Evolutionary conservation across 2,329 filamentous ascomycete genomes (phyloP), one percentile per base, ranked within the genome.

Genomic region (Triangularia setosa): DNA sequence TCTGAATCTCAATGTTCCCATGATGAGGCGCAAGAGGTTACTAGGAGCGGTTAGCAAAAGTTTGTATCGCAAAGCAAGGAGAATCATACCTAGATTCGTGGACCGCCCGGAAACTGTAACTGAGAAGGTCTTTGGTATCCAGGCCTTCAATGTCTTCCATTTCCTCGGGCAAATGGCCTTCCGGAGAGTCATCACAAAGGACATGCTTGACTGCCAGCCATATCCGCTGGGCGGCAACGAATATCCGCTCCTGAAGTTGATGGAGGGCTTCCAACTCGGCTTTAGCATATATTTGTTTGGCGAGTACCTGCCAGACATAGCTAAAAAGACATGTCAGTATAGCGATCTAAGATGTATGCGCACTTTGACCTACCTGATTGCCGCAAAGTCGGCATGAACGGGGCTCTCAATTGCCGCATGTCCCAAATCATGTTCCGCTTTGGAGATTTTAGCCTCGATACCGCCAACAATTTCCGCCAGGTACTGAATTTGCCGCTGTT

Each of bases 21-120:
- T 77, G 40, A 91, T 83, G 0, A 83, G 81, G 67, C 88, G 85
- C 75, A 94, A 81, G 4, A 96, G 79, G 63, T 92, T 87, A 75
- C 92, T 95, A 3, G n/a, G 3, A 21, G n/a, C 11, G n/a, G 40
- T 48, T 48, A 48, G 40, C 40, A 48, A 18, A n/a, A 11, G n/a
- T 4, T 2, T 57, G 75, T 66, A 75, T 69, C 68, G 67, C 35
- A 18, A 25, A 24, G 2, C 4, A 16, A 53, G 12, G n/a, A 7
- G n/a, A 14, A 58, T 66, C 60, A 5, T 67, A 92, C 90, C 92
- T 97, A 24, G 93, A 92, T 77, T 99, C 95, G 67, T 97, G 94
- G n/a, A 97, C 82, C 5, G 93, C 92, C 70, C 95, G 87, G 84
- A 97, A 99, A 67, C 93, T 97, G 75, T 95, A 99, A 69, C 94